Percentiles rank a stretch among this genome's conserved stretches.
Conservation (phyloP, 805 yeast genomes). For the Debaryomyces castellii region DNA sequence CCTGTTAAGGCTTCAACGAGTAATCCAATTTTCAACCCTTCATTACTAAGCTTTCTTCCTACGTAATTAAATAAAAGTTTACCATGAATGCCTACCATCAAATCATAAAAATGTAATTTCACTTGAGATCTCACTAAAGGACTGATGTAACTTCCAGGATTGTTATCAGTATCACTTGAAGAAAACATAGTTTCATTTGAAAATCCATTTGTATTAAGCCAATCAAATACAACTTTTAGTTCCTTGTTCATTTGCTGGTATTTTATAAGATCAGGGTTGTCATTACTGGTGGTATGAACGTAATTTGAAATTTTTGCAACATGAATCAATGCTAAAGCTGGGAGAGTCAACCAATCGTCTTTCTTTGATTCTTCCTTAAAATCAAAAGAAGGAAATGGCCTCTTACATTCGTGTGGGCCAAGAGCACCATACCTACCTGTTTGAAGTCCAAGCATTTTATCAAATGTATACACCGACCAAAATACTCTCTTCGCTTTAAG, state of each 20-base stretch:
- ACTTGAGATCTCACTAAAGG: slow-evolving; percentile 34
- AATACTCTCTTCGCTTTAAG: slow-evolving; percentile 52
- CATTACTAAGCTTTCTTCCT: slow-evolving; percentile 29
- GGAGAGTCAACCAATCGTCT: slow-evolving; percentile 51
- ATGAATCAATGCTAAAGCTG: slow-evolving; percentile 46
- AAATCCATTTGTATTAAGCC: slow-evolving; percentile 38
- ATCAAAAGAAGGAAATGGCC: slow-evolving; percentile 30
- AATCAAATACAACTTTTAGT: slow-evolving; percentile 22
- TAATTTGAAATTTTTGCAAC: slow-evolving; percentile 39
- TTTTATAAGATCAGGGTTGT: slow-evolving; percentile 24
- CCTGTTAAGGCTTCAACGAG: slow-evolving; percentile 31
- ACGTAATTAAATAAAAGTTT: slow-evolving; percentile 29
- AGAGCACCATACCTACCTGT: slow-evolving; percentile 45
- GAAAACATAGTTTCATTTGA: slow-evolving; percentile 21
- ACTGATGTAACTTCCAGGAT: slow-evolving; percentile 9
- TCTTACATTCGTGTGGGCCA: slow-evolving; percentile 34
- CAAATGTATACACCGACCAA: slow-evolving; percentile 56
- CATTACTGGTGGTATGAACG: slow-evolving; percentile 29
- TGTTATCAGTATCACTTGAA: slow-evolving; percentile 1
- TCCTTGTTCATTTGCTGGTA: slow-evolving; percentile 33
- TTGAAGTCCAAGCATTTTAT: slow-evolving; percentile 52
- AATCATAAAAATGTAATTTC: slow-evolving; percentile 38
- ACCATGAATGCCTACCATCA: slow-evolving; percentile 36
- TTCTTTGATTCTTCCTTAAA: slow-evolving; percentile 24
- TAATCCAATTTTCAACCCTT: slow-evolving; percentile 29